Evolutionary conservation across 2,329 filamentous ascomycete genomes (phyloP).

Genomic region (Ophiostoma perfectum): DNA sequence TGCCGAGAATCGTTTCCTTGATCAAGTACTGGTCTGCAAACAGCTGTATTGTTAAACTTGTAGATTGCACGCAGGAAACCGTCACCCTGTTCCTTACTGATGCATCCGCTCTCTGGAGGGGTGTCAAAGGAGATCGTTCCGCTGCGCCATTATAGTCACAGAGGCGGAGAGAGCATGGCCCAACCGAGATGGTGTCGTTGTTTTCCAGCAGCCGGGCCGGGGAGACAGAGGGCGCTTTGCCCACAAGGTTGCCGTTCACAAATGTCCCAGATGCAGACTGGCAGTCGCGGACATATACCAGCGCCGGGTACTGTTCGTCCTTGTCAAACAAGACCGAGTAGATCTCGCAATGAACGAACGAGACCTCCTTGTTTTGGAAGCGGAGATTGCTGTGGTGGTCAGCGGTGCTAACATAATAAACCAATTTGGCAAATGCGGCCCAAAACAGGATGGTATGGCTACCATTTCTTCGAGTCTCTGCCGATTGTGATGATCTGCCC

Average conservation of each 20-base stretch:
- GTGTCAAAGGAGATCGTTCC: constrained; percentile 26
- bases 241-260: constrained; percentile 45
- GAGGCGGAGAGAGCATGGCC: constrained; percentile 36
- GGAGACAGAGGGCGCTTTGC: constrained; percentile 35
- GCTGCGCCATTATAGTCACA: constrained; percentile 28
- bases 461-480: constrained; percentile 31
- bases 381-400: constrained; percentile 34
- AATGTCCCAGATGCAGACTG: constrained; percentile 51
- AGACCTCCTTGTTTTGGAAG: constrained; percentile 42
- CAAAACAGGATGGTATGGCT: constrained; percentile 4
- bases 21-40: constrained; percentile 47
- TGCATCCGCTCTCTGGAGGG: constrained; percentile 34
- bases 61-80: too few relatives aligned
- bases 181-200: constrained; percentile 45
- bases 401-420: neutral
- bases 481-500: constrained; percentile 29
- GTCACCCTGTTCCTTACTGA: constrained; percentile 9
- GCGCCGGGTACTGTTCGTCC: constrained; percentile 15
- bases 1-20: constrained; percentile 46
- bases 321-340: constrained; percentile 50
- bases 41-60: constrained; percentile 25
- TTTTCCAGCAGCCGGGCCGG: constrained; percentile 45
- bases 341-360: constrained; percentile 51
- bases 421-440: neutral
- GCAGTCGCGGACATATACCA: constrained; percentile 53